Conservation (phyloP, 2,329 filamentous ascomycete genomes). For the Talaromyces sp. region DNA sequence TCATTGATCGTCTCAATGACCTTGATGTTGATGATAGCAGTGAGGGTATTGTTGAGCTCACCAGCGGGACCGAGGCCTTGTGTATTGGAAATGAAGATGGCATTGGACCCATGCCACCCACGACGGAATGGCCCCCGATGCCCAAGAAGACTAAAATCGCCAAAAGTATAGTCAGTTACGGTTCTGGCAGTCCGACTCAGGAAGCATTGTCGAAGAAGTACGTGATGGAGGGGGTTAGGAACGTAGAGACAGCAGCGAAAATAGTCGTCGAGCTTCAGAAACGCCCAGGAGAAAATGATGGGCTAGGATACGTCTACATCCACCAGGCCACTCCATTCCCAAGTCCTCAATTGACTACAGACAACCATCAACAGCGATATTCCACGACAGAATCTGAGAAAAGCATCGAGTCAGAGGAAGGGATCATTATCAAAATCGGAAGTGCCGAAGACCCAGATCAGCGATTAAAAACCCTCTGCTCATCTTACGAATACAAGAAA, state of each 20-base stretch:
- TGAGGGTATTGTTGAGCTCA: not conserved
- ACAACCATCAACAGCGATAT: not conserved
- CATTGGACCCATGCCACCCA: not conserved
- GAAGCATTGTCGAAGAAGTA: not conserved
- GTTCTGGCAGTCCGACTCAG: not conserved
- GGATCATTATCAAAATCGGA: not conserved
- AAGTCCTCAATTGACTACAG: not conserved
- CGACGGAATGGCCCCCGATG: not conserved
- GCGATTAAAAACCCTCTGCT: too few relatives aligned
- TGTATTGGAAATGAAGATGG: not conserved
- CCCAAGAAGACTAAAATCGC: not conserved
- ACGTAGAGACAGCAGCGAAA: too few relatives aligned
- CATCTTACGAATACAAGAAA: not conserved
- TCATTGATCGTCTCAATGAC: not conserved
- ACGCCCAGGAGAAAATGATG: not conserved
- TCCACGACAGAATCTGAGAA: not conserved
- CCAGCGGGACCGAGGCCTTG: not conserved
- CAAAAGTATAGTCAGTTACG: not conserved
- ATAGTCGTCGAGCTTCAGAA: too few relatives aligned
- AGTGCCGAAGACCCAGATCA: not conserved
- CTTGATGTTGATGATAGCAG: not conserved
- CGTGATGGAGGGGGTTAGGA: not conserved
- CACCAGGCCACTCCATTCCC: not conserved
- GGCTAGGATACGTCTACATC: not conserved
- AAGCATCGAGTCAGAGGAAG: not conserved